phyloP scores from a whole-genome alignment of 441 rosid species.

The Corymbia citriodora region DNA sequence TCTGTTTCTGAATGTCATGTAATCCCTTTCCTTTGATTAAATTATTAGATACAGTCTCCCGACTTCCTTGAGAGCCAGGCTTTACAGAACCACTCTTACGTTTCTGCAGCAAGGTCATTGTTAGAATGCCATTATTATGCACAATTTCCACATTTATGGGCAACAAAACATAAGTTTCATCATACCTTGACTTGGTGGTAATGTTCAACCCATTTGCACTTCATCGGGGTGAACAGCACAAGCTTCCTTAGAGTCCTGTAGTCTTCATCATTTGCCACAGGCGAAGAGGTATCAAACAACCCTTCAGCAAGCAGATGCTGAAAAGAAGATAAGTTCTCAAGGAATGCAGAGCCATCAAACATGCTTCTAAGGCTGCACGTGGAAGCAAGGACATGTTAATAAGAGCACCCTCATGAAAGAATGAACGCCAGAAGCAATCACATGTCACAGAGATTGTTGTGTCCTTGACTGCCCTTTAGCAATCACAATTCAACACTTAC shows the following conservation, averaged over 20 bases:
- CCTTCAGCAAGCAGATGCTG: slow-evolving; percentile 79
- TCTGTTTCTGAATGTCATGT: slow-evolving; percentile 29
- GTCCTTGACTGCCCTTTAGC: background rate
- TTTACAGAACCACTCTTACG: slow-evolving; percentile 16
- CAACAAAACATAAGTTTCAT: background rate
- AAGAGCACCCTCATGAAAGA: background rate
- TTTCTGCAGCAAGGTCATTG: slow-evolving; percentile 24
- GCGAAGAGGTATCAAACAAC: slow-evolving; percentile 53
- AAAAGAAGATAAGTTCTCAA: slow-evolving; percentile 67
- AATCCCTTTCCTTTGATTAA: slow-evolving; percentile 29
- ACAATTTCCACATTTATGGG: background rate
- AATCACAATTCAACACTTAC: background rate
- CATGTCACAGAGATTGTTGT: background rate
- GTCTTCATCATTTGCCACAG: slow-evolving; percentile 54
- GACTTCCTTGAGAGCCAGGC: slow-evolving; percentile 21
- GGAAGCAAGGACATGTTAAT: background rate
- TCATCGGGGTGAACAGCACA: slow-evolving; percentile 38
- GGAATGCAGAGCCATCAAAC: slow-evolving; percentile 81
- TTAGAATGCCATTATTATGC: background rate
- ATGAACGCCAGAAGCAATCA: background rate
- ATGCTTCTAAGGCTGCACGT: slow-evolving; percentile 60
- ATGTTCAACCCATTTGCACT: slow-evolving; percentile 70
- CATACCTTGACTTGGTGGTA: slow-evolving; percentile 57
- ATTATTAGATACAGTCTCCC: slow-evolving; percentile 11
- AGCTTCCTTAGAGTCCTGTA: slow-evolving; percentile 54